Evolutionary conservation across 805 yeast species (phyloP), one percentile per base, ranked within the genome.

Genomic region (Yarrowia sp.): DNA sequence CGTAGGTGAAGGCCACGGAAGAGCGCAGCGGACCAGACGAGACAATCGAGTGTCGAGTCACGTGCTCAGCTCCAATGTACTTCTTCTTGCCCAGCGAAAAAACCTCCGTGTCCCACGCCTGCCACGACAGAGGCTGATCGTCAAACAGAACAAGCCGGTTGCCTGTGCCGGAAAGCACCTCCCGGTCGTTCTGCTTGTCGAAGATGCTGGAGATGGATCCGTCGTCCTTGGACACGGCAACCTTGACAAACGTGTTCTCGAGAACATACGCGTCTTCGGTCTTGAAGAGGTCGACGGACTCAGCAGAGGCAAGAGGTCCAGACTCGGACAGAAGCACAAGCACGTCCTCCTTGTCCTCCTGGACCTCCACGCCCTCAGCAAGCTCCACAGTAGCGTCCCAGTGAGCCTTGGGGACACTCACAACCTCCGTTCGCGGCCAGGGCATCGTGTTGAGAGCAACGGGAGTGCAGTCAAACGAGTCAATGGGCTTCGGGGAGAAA

Each of bases 81-180:
- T 76, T 77, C 70, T 81, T 84, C 69, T 87, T 90, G 68, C 87
- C 90, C 63, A 90, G 80, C 0, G 97, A 88, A 71, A 83, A 94
- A 63, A 91, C 79, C 71, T 93, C 99, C 0, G 98, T 93, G 72
- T 93, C 99, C 99, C 99, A 93, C 1, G 98, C 98, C 46, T 90
- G 97, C 85, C 85, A 93, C 62, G 81, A 86, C 69, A 90, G 77
- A 9, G 99, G 99, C 65, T 90, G 88, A 72, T 94, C 99, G 66
- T 92, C 92, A 69, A 88, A 88, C 63, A 94, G 70, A 1, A 90
- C 84, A 66, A 84, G 84, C 72, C 88, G 96, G 68, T 91, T 90
- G 16, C 92, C 97, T 22, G 78, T 76, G 1, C 80, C 74, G 63
- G 87, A 90, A 61, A 94, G 77, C 21, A 87, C 81, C 71, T 93